Percentiles rank a stretch among this genome's conserved stretches.
These are phyloP conservation scores for Microdochium trichocladiopsis DNA, from an alignment of 2,329 filamentous ascomycete species.

Conservation along the genomic window DNA sequence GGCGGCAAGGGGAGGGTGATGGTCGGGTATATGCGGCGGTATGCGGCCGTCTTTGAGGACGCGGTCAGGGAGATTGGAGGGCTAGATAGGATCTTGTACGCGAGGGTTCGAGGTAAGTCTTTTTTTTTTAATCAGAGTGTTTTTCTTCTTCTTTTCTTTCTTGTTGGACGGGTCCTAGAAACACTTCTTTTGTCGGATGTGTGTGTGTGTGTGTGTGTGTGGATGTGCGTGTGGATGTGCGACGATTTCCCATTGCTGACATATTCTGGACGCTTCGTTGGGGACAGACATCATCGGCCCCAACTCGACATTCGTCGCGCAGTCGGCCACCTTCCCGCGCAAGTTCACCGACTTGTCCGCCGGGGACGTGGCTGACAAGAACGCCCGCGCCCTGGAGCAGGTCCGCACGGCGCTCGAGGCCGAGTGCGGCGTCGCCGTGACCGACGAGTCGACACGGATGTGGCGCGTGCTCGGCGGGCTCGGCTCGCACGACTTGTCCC, in stretches of 20 bases:
- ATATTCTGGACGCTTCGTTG: not conserved
- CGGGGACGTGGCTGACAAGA: constrained; percentile 17
- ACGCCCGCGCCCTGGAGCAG: constrained; percentile 1
- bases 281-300: constrained; percentile 41
- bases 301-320: constrained; percentile 38
- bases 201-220: no score
- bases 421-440: not conserved
- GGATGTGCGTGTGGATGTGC: no score
- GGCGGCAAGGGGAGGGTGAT: constrained; percentile 36
- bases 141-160: not conserved
- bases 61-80: constrained; percentile 40
- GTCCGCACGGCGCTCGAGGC: not conserved
- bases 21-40: constrained; percentile 50
- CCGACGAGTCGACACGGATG: constrained; percentile 8
- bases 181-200: no score
- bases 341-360: constrained; percentile 28
- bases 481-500: constrained; percentile 45
- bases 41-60: constrained; percentile 41
- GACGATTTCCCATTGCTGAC: no score
- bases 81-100: constrained; percentile 42
- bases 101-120: constrained; percentile 24
- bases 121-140: constrained; percentile 12
- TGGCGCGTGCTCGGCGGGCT: constrained; percentile 38
- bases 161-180: no score
- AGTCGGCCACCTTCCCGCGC: constrained; percentile 39